Evolutionary conservation across 2,329 filamentous ascomycete species (phyloP), one percentile per base, ranked within the genome.

Genomic region (Fusarium nygamai): DNA sequence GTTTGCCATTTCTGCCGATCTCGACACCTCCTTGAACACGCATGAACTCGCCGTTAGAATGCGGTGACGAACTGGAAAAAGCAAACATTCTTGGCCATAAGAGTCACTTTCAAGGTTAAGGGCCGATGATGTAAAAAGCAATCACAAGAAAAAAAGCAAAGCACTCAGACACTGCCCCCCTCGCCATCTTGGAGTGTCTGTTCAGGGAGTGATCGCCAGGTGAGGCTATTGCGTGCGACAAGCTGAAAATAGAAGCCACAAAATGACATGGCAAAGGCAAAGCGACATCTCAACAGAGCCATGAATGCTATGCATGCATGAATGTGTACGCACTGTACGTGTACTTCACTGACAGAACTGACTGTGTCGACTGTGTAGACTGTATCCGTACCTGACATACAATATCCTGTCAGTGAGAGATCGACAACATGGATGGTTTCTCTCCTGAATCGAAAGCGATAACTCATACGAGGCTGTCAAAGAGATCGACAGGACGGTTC

Each of bases 351-450:
- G 29, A 38, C 24, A 20, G 50, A 20, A 24, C 31, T 14, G 31
- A 34, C 48, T 51, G n/a, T 34, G 22, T 51, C 46, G 38, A 59
- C 34, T 34, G 34, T 34, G 7, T 34, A 34, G 34, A 34, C 34
- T 36, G 34, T 36, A 36, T 36, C 34, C 34, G 34, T 47, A 47
- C 58, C 24, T n/a, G 33, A 19, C 13, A 27, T 36, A 33, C 11
- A 31, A 19, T 33, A 38, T 46, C 36, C 22, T 19, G 50, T 44
- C 36, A 20, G n/a, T 41, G 31, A 61, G 22, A 58, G 59, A 74
- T 74, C 71, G 63, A 44, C 62, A 33, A 43, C 71, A 74, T 69
- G 72, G 71, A 61, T 72, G 39, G 9, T 34, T 39, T 20, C 31
- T 65, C 27, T 39, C 34, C 43, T 47, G 54, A 34, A 38, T 29